phyloP scores from a whole-genome alignment of 345 rosid genomes.

The Noccaea bulbosa region DNA sequence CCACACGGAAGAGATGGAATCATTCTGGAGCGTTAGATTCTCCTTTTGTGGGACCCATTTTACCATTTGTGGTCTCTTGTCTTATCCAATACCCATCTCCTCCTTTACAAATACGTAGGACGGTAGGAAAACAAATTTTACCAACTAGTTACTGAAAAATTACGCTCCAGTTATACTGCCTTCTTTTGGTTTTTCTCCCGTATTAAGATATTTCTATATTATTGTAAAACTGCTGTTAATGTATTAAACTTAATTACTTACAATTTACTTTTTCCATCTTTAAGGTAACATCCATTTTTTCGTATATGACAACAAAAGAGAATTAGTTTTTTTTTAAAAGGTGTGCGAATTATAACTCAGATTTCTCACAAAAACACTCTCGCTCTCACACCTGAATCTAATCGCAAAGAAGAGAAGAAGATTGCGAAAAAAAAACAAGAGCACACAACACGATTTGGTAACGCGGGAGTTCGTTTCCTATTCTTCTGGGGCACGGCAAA shows the following conservation, averaged over 20 bases:
- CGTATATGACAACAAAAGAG: not conserved
- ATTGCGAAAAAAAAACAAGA: too few species aligned
- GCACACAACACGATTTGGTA: too few species aligned
- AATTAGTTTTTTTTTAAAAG: too few species aligned
- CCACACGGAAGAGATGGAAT: slow-evolving; percentile 28
- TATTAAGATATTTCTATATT: not conserved
- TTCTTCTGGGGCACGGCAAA: too few species aligned
- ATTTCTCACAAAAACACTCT: too few species aligned
- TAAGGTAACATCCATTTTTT: slow-evolving; percentile 16
- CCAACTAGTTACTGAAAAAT: not conserved
- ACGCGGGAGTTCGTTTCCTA: too few species aligned
- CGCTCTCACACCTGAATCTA: too few species aligned
- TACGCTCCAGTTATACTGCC: not conserved
- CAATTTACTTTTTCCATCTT: not conserved
- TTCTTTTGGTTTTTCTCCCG: too few species aligned
- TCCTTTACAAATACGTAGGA: slow-evolving; percentile 6
- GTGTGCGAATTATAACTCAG: too few species aligned
- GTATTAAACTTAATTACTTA: not conserved
- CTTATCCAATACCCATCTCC: slow-evolving; percentile 24
- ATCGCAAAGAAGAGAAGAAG: too few species aligned
- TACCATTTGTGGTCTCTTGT: slow-evolving; percentile 36
- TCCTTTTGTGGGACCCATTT: slow-evolving; percentile 5
- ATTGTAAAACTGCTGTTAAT: not conserved
- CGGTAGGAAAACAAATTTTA: too few species aligned
- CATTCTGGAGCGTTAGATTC: slow-evolving; percentile 41